Base-by-base conservation (phyloP, 1,284 basidiomycete genomes). In the Sanghuangporus weigelae region DNA sequence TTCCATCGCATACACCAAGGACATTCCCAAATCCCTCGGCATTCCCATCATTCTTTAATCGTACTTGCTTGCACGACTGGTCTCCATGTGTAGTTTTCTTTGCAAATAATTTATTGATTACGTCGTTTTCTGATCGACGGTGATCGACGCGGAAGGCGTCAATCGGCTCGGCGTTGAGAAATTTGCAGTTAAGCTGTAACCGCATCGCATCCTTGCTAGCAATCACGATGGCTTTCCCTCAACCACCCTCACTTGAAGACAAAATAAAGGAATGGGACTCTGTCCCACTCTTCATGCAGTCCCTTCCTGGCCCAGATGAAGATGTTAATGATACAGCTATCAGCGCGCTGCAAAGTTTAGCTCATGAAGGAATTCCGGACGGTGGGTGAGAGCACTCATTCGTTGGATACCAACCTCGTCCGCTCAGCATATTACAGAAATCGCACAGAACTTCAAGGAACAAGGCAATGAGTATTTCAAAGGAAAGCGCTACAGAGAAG, bases 391-490 rank as follows among this genome's bases (percentile, higher is more conserved):
- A 54, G 21, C 40, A 5, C 40, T 16, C 55, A 2, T n/a, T 40
- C 11, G 31, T 36, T 31, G 40, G 6, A 36, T 46, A 21, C 48
- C n/a, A 36, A 55, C 31, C 31, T 31, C 59, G 51, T 62, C 56
- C 16, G 54, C 19, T 26, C 3, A 23, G 21, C 21, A 53, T 23
- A 48, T 42, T 49, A 16, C 69, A 96, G 96, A 99, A 74, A 81
- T 94, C 68, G 94, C 96, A 0, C 80, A 85, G 66, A 96, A 93
- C 73, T 98, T 98, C 77, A 98, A 98, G 75, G 85, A 92, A 60
- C 94, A 98, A 74, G 96, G 95, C 2, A 98, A 98, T 73, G 93
- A 95, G 63, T 95, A 97, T 71, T 98, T 93, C 77, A 87, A 86
- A 66, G 89, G 89, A 23, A 93, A 92, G 72, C 84, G 93, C 55